Base-by-base conservation (phyloP, 2,329 filamentous ascomycete species). In the Graphilbum fragrans region DNA sequence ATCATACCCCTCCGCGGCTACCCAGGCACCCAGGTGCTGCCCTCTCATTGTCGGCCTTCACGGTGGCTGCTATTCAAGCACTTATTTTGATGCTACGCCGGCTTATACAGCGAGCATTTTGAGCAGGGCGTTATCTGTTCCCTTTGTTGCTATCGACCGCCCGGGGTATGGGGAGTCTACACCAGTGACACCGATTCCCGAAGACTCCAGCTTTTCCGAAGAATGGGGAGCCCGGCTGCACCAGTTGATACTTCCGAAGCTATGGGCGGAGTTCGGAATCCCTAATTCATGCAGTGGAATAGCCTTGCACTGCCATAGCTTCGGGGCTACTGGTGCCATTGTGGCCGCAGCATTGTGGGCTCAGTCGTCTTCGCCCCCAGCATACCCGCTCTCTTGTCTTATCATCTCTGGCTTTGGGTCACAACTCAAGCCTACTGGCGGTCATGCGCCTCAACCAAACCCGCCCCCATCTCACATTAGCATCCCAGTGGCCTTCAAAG, bases 341-440 rank as follows among this genome's bases (percentile, higher is more conserved):
- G 48, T 50, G n/a, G 37, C 45, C 9, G 50, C 51, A 1, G 47
- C 48, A 1, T 27, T 37, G 25, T 34, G 47, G 25, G 41, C 41
- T 14, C 27, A 33, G 19, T 17, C 25, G 9, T 38, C 17, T 3
- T 11, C 19, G 23, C 32, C 21, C 14, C 33, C 43, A 5, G 38
- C 25, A 10, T 53, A 53, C 34, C 49, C 48, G 1, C 47, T 53
- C 2, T 43, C 36, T n/a, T 48, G 49, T 2, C 37, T 53, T 27
- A 49, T 45, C 31, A n/a, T 48, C 16, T 50, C 48, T 5, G 51
- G 51, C 5, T 50, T 52, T 19, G 51, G 50, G 8, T 45, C 38
- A n/a, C 31, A 40, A 16, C 39, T 38, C 17, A 34, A 39, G 32
- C n/a, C 33, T 7, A 27, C 14, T 4, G 34, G 37, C 12, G n/a